Evolutionary conservation across 1,284 basidiomycete species (phyloP).

Genomic region (Microstroma glucosiphilum): DNA sequence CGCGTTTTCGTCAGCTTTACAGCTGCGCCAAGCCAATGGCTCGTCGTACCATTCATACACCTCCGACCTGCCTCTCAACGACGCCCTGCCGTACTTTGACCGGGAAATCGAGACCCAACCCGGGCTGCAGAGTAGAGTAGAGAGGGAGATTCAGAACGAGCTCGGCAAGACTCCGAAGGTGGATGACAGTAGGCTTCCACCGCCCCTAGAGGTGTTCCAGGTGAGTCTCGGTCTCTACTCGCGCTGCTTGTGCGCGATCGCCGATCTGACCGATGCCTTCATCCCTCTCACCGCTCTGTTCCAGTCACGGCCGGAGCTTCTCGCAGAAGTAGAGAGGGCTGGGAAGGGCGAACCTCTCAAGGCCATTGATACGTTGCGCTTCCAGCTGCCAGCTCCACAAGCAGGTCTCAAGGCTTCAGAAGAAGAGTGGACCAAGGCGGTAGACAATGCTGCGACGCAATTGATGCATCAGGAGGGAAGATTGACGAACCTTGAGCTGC

Average conservation of each 20-base stretch:
- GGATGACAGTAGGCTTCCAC: neutral
- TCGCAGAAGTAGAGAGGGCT: conserved; percentile 39
- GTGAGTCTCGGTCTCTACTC: neutral
- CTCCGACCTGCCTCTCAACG: conserved; percentile 43
- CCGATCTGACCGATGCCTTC: neutral
- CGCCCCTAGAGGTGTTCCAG: conserved; percentile 52
- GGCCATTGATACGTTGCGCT: conserved; percentile 70
- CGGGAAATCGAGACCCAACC: conserved; percentile 77
- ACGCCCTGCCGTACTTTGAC: conserved; percentile 90
- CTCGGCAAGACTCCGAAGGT: conserved; percentile 54
- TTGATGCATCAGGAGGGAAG: conserved; percentile 79
- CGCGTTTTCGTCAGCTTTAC: neutral
- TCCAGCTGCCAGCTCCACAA: conserved; percentile 68
- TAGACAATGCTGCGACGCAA: conserved; percentile 75
- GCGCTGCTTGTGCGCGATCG: neutral
- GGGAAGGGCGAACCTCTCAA: conserved; percentile 59
- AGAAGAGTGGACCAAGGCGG: conserved; percentile 70
- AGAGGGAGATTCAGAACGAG: conserved; percentile 65
- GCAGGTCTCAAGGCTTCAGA: conserved; percentile 61
- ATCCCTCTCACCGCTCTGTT: neutral
- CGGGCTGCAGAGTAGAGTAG: conserved; percentile 65
- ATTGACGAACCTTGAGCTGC: conserved; percentile 73
- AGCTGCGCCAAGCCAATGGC: neutral
- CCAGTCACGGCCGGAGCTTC: conserved; percentile 43
- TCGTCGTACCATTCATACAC: neutral